Base-by-base conservation (phyloP, 2,329 filamentous ascomycete genomes). In the Fulvia fulva region DNA sequence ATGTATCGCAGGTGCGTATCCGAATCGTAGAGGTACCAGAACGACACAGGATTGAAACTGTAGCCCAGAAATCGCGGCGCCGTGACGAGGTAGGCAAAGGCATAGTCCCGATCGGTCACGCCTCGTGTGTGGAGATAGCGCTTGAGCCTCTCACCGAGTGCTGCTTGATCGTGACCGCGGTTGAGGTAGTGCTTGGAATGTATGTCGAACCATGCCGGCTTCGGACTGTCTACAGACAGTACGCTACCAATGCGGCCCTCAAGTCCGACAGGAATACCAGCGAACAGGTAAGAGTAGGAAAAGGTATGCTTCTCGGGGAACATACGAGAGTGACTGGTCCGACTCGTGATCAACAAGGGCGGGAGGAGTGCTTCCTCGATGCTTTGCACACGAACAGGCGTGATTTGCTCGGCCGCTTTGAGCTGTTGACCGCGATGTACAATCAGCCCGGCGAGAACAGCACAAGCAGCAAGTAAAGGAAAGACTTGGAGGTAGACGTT, bases 21-120 rank as follows among this genome's bases (percentile, higher is more conserved):
- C 0, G 73, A 64, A 12, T 84, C 81, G 69, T 92, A 91, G 2
- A 92, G 79, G 64, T 91, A 90, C 87, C 88, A 92, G 66, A 91
- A 89, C 0, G 87, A 91, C 2, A 88, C 86, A 0, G 87, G 87
- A 65, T 90, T 91, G 73, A 89, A 90, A 22, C 83, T 82, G 68
- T 88, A 89, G 2, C 86, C 85, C 5, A 89, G 70, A 60, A 90
- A 87, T 28, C 81, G 80, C 5, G 88, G 83, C 3, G 87, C 86
- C 1, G 89, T 91, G 22, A 90, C 78, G 3, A 92, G 76, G 65
- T 90, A 91, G 0, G 85, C 87, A 66, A 86, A 79, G 11, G 85
- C 83, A 73, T 88, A 91, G 47, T 79, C 75, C 1, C 77, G 68
- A 51, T 83, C 81, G 58, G 85, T 77, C n/a, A 84, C 76, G 12